These are phyloP conservation scores for Imleria badia DNA, from an alignment of 768 basidiomycete species.

Conservation along the genomic window DNA sequence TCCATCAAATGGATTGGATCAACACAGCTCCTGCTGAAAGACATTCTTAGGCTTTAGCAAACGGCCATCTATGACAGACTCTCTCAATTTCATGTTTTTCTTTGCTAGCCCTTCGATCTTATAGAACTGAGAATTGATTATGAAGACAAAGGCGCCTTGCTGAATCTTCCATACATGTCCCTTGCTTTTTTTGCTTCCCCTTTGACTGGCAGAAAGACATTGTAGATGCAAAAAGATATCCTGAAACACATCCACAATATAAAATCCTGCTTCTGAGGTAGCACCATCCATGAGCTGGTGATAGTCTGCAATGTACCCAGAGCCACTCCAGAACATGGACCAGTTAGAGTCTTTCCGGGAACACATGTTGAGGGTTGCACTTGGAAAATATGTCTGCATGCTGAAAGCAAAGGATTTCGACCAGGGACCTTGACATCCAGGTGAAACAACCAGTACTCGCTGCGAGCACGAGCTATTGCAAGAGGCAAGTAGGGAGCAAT, in stretches of 20 bases:
- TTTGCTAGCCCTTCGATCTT: not conserved
- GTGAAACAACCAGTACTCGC: too few species aligned
- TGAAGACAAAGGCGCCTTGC: not conserved
- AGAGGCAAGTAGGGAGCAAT: too few species aligned
- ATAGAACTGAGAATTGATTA: conserved; percentile 4
- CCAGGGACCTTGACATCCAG: too few species aligned
- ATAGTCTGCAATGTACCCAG: not conserved
- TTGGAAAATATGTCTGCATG: conserved; percentile 3
- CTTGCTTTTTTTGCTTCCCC: conserved; percentile 1
- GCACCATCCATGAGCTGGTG: too few species aligned
- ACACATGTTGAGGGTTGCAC: not conserved
- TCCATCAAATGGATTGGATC: not conserved
- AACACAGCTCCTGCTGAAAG: not conserved
- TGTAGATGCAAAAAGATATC: conserved; percentile 1
- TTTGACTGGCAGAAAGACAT: conserved; percentile 7
- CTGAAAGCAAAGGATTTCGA: not conserved
- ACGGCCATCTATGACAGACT: too few species aligned
- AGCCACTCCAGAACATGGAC: not conserved
- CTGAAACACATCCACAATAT: not conserved
- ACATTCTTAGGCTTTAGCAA: conserved; percentile 1
- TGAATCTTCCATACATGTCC: conserved; percentile 5
- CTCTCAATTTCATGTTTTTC: too few species aligned
- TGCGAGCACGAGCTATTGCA: too few species aligned
- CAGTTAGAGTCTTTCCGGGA: not conserved
- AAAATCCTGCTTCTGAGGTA: not conserved